These are phyloP conservation scores for Cardamine resedifolia DNA, from an alignment of 345 rosid species.

Conservation along the genomic window DNA sequence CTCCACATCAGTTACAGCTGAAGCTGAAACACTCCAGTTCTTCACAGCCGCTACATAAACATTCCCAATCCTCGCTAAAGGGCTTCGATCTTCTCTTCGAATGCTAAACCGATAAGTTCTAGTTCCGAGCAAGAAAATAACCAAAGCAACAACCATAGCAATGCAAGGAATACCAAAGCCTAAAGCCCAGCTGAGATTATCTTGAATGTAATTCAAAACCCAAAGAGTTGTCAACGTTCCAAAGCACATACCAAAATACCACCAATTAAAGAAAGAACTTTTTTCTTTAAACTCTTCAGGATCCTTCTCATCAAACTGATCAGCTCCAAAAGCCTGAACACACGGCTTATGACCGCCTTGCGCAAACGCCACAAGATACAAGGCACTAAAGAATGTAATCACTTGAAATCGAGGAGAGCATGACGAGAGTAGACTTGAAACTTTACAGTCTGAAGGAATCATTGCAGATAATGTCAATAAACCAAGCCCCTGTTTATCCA, in stretches of 20 bases:
- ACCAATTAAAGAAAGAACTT: conserved; percentile 87
- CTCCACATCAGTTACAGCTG: conserved; percentile 35
- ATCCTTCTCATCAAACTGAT: conserved; percentile 71
- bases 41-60: conserved; percentile 57
- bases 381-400: conserved; percentile 46
- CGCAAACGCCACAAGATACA: conserved; percentile 67
- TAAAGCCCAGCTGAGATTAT: conserved; percentile 71
- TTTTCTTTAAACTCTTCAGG: conserved; percentile 52
- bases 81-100: conserved; percentile 45
- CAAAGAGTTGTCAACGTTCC: conserved; percentile 44
- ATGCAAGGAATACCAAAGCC: conserved; percentile 75
- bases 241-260: conserved; percentile 61
- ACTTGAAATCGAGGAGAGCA: conserved; percentile 44
- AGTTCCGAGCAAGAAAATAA: conserved; percentile 57
- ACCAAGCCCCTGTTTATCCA: conserved; percentile 50
- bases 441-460: conserved; percentile 48
- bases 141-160: conserved; percentile 55
- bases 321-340: conserved; percentile 90
- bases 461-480: conserved; percentile 66
- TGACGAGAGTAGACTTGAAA: conserved; percentile 33
- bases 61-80: conserved; percentile 54
- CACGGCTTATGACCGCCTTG: conserved; percentile 89
- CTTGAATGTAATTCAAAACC: conserved; percentile 66
- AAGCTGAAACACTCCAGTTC: conserved; percentile 47
- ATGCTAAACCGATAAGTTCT: conserved; percentile 54